Evolutionary conservation across 1,139 yeast species (phyloP), one percentile per base, ranked within the genome.

Genomic region (Arxiozyma slooffiae): DNA sequence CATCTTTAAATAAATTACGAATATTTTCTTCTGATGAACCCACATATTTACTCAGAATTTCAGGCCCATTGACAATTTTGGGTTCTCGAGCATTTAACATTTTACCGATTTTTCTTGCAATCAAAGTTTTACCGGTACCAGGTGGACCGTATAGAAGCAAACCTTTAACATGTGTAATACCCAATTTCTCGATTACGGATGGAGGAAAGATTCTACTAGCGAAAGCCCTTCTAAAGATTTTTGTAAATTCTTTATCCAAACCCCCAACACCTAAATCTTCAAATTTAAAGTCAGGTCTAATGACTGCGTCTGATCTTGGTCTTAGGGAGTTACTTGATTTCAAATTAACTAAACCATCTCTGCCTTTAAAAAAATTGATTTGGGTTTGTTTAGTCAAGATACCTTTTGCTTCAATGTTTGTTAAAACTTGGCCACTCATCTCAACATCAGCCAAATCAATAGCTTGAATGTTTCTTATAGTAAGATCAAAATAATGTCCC

Each of bases 211-310:
- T 89, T 71, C 99, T 81, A 54, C 95, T 82, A 34, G 96, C 96
- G 72, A 92, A 94, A 0, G 98, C 97, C 72, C 99, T 82, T 72
- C 98, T 81, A 71, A 92, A 89, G 64, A 92, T 92, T 54, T 89
- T 88, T 52, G 90, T 85, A 66, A 92, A 94, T 68, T 92, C 97
- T 50, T 78, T 80, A 65, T 92, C 98, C 58, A 92, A 77, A 56
- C 99, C 99, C 71, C 99, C 99, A 64, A 92, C 95, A 20, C 99
- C 99, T 80, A 94, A 80, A 63, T 88, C 95, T 68, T 92, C 97
- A 67, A 92, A 86, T 64, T 86, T 87, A 73, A 92, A 92, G 69
- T 92, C 96, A 1, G 97, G 96, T 70, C 90, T 85, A 56, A 92
- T 85, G 62, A 94, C 87, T 11, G 95, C 95, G 66, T 85, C 87